Conservation (phyloP, 768 basidiomycete genomes). For the Leccinellum albellum region DNA sequence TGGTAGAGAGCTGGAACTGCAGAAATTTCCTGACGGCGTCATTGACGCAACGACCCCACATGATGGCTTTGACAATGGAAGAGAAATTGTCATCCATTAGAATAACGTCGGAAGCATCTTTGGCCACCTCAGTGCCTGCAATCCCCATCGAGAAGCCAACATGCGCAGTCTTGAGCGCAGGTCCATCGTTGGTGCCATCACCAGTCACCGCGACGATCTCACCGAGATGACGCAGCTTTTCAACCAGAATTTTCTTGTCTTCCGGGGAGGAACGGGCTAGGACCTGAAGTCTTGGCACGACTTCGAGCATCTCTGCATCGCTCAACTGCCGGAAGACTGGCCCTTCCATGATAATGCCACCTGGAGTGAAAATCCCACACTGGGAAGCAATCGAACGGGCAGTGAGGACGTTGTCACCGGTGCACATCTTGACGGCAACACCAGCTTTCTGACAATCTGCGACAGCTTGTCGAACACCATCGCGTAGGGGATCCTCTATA, state of each 20-base stretch:
- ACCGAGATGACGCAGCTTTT: slow-evolving; percentile 79
- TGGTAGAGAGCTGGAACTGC: slow-evolving; percentile 92
- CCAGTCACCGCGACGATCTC: slow-evolving; percentile 96
- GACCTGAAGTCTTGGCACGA: slow-evolving; percentile 91
- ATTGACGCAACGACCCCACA: slow-evolving; percentile 99
- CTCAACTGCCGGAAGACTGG: slow-evolving; percentile 83
- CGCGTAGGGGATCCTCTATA: slow-evolving; percentile 93
- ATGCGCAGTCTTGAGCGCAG: slow-evolving; percentile 90
- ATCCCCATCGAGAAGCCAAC: slow-evolving; percentile 98
- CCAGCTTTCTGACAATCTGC: slow-evolving; percentile 84
- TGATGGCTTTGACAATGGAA: slow-evolving; percentile 94
- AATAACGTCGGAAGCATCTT: slow-evolving; percentile 98
- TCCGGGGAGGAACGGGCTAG: slow-evolving; percentile 96
- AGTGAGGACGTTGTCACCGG: slow-evolving; percentile 94
- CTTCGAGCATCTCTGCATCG: slow-evolving; percentile 66
- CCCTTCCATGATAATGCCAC: slow-evolving; percentile 98
- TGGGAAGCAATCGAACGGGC: slow-evolving; percentile 95
- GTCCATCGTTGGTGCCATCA: slow-evolving; percentile 97
- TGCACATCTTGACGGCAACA: slow-evolving; percentile 96
- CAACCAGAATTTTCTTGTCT: slow-evolving; percentile 92
- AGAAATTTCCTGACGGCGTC: slow-evolving; percentile 97
- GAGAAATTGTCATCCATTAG: slow-evolving; percentile 97
- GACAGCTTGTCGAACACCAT: slow-evolving; percentile 87
- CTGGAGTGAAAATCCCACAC: slow-evolving; percentile 91
- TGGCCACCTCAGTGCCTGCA: slow-evolving; percentile 96